Base-by-base conservation (phyloP, 805 yeast genomes). In the Saccharomycopsis olivae region DNA sequence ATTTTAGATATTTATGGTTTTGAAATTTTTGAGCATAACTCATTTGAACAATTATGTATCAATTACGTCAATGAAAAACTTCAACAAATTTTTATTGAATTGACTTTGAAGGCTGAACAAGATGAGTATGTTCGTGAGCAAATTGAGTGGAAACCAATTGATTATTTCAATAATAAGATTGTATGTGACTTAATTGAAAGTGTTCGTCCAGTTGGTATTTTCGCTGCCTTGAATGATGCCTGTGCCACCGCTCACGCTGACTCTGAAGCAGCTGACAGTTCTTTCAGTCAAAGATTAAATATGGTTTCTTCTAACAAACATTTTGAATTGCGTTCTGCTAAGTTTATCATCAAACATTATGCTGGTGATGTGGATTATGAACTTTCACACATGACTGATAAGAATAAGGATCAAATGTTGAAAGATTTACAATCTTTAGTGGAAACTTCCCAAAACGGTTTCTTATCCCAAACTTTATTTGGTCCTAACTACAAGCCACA, bases 201-300 rank as follows among this genome's bases (percentile, higher is more conserved):
- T 21, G 75, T 75, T 45, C 75, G 96, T 54, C 97, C 98, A 1
- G 96, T 96, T 1, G 98, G 98, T 44, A 70, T 92, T 33, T 88
- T 92, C 65, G 94, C 97, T 2, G 95, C 95, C 2, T 70, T 92
- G 62, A 92, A 89, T 60, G 98, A 92, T 65, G 89, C 97, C 1
- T 80, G 87, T 53, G 96, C 96, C 28, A 92, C 97, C 20, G 98
- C 98, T 0, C 98, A 92, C 57, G 99, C 98, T 3, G 97, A 92
- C 56, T 81, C 96, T 1, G 70, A 66, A 38, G 98, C 97, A 15
- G 97, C 97, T 2, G 99, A 92, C 59, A 95, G 87, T 62, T 84
- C 94, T 1, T 92, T 92, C 60, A 82, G 92, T 14, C 95, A 86
- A 66, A 73, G 96, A 61, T 68, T 92, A 53, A 83, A 86, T 50